Conservation (phyloP, 768 basidiomycete species). For the Termitomyces sp. region DNA sequence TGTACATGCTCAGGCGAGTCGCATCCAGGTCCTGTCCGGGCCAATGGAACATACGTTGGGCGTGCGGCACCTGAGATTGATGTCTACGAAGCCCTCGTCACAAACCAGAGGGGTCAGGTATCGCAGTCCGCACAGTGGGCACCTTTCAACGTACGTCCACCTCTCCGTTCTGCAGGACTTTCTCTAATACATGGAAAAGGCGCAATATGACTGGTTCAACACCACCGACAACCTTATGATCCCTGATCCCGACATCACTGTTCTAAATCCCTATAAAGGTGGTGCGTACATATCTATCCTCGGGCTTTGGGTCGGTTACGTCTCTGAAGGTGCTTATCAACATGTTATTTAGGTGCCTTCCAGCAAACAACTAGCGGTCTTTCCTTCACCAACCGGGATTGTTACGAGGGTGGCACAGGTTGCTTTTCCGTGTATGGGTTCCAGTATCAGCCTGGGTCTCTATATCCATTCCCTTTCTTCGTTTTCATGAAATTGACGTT, state of each 20-base stretch:
- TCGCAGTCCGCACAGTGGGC: slow-evolving; percentile 52
- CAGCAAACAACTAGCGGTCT: slow-evolving; percentile 77
- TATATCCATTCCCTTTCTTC: slow-evolving; percentile 27
- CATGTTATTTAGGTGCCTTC: slow-evolving; percentile 34
- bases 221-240: slow-evolving; percentile 47
- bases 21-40: slow-evolving; percentile 37
- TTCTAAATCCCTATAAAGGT: slow-evolving; percentile 58
- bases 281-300: slow-evolving; percentile 41
- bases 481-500: slow-evolving; percentile 10
- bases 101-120: slow-evolving; percentile 32
- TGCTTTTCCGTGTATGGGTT: slow-evolving; percentile 38
- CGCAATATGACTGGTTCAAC: slow-evolving; percentile 56
- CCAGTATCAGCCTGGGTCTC: slow-evolving; percentile 50
- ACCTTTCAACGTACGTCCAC: slow-evolving; percentile 62
- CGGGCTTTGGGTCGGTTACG: slow-evolving; percentile 32
- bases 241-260: slow-evolving; percentile 40
- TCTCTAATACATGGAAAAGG: slow-evolving; percentile 37
- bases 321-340: neutral
- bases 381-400: slow-evolving; percentile 55
- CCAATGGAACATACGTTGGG: slow-evolving; percentile 59
- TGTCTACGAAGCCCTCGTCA: slow-evolving; percentile 54
- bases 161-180: slow-evolving; percentile 22
- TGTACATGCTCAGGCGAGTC: slow-evolving; percentile 43
- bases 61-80: slow-evolving; percentile 71
- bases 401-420: slow-evolving; percentile 47